These are phyloP conservation scores for Apodospora peruviana DNA, from an alignment of 495 filamentous ascomycete species.

Conservation along the genomic window DNA sequence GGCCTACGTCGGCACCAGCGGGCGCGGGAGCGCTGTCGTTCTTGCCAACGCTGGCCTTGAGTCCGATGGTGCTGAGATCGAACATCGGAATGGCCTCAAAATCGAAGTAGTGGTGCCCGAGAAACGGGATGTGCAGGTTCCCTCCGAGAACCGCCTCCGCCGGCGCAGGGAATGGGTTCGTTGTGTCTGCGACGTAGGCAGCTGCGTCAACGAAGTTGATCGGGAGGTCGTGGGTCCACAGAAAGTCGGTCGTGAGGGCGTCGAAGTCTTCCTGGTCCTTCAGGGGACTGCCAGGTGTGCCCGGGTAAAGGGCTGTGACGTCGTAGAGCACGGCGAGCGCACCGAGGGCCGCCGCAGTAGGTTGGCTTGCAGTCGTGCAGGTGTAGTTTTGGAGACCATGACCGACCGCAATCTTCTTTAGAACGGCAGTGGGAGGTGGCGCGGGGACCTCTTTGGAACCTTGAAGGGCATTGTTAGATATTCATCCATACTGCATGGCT, in stretches of 20 bases:
- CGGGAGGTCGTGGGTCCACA: slow-evolving; percentile 29
- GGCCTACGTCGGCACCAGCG: slow-evolving; percentile 35
- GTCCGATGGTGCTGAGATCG: slow-evolving; percentile 35
- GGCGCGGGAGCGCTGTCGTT: slow-evolving; percentile 50
- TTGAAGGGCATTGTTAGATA: not conserved
- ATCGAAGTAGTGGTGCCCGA: slow-evolving; percentile 67
- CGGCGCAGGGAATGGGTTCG: slow-evolving; percentile 36
- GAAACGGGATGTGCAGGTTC: slow-evolving; percentile 23
- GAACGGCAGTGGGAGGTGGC: slow-evolving; percentile 38
- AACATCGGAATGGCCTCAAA: slow-evolving; percentile 48
- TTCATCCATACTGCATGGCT: not conserved
- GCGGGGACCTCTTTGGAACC: slow-evolving; percentile 36
- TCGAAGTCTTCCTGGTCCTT: slow-evolving; percentile 18
- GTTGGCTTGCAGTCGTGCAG: slow-evolving; percentile 32
- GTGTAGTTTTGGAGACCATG: slow-evolving; percentile 78
- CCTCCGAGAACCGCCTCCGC: slow-evolving; percentile 25
- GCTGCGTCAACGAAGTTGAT: slow-evolving; percentile 32
- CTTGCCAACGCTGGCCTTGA: slow-evolving; percentile 38
- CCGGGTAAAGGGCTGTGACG: slow-evolving; percentile 42
- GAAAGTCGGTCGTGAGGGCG: slow-evolving; percentile 23
- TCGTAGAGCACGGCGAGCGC: slow-evolving; percentile 67
- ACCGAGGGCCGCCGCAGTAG: slow-evolving; percentile 40
- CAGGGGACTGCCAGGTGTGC: slow-evolving; percentile 24
- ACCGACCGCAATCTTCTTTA: slow-evolving; percentile 62
- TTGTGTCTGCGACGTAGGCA: slow-evolving; percentile 25